Evolutionary conservation across 164 flowering plant genomes (phyloP), one percentile per base, ranked within the genome.

Genomic region (Nymphaea colorata): DNA sequence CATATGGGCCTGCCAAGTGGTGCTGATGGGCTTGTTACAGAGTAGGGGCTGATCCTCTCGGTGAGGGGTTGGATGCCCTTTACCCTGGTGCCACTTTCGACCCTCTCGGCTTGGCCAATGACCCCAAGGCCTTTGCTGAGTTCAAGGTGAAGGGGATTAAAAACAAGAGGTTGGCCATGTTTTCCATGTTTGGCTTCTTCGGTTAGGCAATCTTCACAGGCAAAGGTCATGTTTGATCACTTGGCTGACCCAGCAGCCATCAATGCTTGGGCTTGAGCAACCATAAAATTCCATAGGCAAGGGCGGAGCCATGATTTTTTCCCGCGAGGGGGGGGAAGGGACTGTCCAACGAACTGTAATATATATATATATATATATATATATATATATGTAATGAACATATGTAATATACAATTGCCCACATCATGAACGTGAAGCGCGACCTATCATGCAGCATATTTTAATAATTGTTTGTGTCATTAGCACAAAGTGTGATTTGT

Each of bases 1-100:
- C 42, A 75, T 75, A 25, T 75, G 77, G 63, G 72, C 72, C 17
- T 70, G 12, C 16, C 64, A 2, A 70, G 63, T 67, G 72, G 72
- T 12, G 72, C 72, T 6, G 72, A 63, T 0, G 72, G 64, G 67
- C 67, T n/a, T n/a, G 67, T 17, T 70, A 70, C 72, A 42, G 72
- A 7, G 25, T 70, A 53, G 72, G 67, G 3, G 72, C 67, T 17
- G 72, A 67, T 62, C 67, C 72, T 0, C 67, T 70, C 7, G 72
- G 72, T 2, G 72, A 70, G 45, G 57, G 63, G 17, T 47, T 53
- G 0, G 72, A 70, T 62, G 67, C 72, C 1, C 51, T 70, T 63
- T 70, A 70, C 67, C 67, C 72, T 1, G 67, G 72, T 12, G 72
- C 62, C 62, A 64, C 66, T 66, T 69, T 69, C 36, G 71, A 69